A percentile compares a stretch with the other conserved stretches of the same genome.
Evolutionary conservation across 2,329 filamentous ascomycete genomes (phyloP).

Genomic region (Ophiocordyceps sinensis): DNA sequence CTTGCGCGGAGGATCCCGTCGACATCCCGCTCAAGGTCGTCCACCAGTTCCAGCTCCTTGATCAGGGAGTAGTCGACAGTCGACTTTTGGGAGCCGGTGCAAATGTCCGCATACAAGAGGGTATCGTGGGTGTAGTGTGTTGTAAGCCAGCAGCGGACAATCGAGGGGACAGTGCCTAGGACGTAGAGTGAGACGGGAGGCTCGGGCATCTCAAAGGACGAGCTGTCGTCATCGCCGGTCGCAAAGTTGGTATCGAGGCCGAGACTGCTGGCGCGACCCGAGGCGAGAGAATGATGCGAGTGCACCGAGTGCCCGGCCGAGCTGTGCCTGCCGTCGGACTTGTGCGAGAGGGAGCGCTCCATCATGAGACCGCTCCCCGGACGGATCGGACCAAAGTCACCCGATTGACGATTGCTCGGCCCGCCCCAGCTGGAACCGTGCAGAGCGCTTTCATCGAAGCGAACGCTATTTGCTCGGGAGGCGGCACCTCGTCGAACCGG

Average conservation of each 20-base stretch:
- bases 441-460: constrained; percentile 91
- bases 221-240: constrained; percentile 48
- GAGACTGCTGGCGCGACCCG: constrained; percentile 75
- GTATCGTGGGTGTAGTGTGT: constrained; percentile 80
- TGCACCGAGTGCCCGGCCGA: constrained; percentile 75
- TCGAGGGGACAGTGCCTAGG: constrained; percentile 78
- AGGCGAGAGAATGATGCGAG: constrained; percentile 53
- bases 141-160: constrained; percentile 91
- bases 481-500: constrained; percentile 72
- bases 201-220: constrained; percentile 55
- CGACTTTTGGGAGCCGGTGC: constrained; percentile 81
- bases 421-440: constrained; percentile 71
- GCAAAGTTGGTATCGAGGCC: constrained; percentile 61
- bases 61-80: constrained; percentile 65
- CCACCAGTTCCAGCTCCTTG: constrained; percentile 55
- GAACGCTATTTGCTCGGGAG: constrained; percentile 90
- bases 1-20: constrained; percentile 57
- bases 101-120: constrained; percentile 81
- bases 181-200: constrained; percentile 77
- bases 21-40: constrained; percentile 49
- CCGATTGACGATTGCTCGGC: constrained; percentile 66
- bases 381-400: constrained; percentile 64
- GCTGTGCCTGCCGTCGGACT: constrained; percentile 88
- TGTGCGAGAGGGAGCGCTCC: constrained; percentile 84
- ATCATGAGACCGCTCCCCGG: constrained; percentile 77